These are phyloP conservation scores for Fomitiporia mediterranea DNA, from an alignment of 1,284 basidiomycete genomes.

Conservation along the genomic window DNA sequence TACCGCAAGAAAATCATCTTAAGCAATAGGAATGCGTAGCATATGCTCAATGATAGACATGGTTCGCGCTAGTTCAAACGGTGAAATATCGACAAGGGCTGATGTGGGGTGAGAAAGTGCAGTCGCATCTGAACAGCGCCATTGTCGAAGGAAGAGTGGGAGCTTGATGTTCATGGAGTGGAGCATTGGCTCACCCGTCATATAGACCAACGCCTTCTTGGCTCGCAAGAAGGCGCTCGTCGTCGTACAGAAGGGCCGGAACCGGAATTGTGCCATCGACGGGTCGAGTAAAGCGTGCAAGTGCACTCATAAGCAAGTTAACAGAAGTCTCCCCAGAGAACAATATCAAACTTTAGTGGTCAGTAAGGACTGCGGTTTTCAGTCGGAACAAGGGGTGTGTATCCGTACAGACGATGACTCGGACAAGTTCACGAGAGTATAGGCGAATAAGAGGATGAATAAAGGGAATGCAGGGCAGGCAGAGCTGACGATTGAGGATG, in stretches of 20 bases:
- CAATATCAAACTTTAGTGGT: background rate
- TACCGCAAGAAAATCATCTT: background rate
- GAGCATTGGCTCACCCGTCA: slow-evolving; percentile 62
- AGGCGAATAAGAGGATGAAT: background rate
- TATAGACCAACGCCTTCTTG: slow-evolving; percentile 86
- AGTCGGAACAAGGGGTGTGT: background rate
- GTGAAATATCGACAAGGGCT: background rate
- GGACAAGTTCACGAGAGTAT: background rate
- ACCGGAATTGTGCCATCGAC: slow-evolving; percentile 74
- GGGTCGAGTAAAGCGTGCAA: slow-evolving; percentile 38
- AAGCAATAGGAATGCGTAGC: background rate
- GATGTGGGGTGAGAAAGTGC: background rate
- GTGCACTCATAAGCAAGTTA: slow-evolving; percentile 8
- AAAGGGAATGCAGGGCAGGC: background rate
- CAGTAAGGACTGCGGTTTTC: background rate
- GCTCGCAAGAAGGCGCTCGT: slow-evolving; percentile 69
- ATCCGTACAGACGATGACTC: background rate
- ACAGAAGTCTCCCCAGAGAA: background rate
- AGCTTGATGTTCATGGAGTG: background rate
- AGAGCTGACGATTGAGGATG: background rate
- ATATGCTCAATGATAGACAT: background rate
- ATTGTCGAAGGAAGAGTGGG: slow-evolving; percentile 7
- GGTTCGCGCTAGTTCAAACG: background rate
- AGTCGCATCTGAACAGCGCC: background rate
- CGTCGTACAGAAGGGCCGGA: slow-evolving; percentile 66